Conservation (phyloP, 768 basidiomycete species). For the Mycena venus region DNA sequence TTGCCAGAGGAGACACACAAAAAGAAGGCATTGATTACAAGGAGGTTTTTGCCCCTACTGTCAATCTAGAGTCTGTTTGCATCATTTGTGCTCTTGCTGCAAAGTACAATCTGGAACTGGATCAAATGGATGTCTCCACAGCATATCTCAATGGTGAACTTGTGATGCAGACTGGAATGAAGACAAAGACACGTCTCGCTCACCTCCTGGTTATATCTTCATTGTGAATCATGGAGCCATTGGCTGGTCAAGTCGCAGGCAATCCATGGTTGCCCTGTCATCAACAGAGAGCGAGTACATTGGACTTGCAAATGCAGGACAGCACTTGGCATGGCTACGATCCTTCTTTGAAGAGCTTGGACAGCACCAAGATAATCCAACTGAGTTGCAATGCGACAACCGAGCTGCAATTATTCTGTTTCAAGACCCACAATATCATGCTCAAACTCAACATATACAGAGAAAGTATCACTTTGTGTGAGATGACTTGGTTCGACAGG, state of each 20-base stretch:
- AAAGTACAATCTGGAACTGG: not conserved
- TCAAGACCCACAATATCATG: not conserved
- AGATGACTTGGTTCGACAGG: constrained; percentile 25
- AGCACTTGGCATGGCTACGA: constrained; percentile 4
- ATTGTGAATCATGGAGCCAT: not conserved
- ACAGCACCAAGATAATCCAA: not conserved
- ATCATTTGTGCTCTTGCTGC: too few relatives aligned
- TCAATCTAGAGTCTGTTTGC: not conserved
- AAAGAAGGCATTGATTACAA: not conserved
- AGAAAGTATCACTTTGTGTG: not conserved
- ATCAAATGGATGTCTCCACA: constrained; percentile 5
- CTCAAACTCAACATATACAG: constrained; percentile 1
- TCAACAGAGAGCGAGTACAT: constrained; percentile 3
- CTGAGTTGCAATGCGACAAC: not conserved
- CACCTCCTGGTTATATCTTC: not conserved
- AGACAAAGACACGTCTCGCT: not conserved
- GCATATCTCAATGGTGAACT: not conserved
- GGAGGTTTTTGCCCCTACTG: not conserved
- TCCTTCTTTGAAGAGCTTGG: constrained; percentile 8
- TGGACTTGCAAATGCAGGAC: constrained; percentile 1
- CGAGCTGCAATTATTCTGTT: constrained; percentile 1
- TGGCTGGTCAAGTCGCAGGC: too few relatives aligned
- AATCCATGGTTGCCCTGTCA: not conserved
- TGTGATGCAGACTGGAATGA: not conserved
- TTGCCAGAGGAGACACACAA: too few relatives aligned